These are phyloP conservation scores for Erigeron canadensis DNA, from an alignment of 129 eudicot genomes.

Conservation along the genomic window DNA sequence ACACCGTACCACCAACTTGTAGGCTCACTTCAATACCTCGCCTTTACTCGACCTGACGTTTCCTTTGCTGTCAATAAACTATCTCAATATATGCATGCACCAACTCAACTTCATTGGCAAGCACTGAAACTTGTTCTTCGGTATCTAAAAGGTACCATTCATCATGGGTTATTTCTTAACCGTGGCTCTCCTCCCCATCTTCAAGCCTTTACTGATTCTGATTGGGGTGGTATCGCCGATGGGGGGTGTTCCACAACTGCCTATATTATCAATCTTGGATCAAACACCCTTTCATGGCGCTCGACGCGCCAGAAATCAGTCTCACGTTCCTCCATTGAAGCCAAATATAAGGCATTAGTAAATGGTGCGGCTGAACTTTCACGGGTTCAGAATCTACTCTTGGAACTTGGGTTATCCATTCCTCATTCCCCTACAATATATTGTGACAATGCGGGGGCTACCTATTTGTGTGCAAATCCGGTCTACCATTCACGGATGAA, in stretches of 20 bases:
- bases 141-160: conserved; percentile 11
- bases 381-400: too few relatives aligned
- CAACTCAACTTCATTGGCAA: conserved; percentile 14
- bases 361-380: too few relatives aligned
- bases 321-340: too few relatives aligned
- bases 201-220: conserved; percentile 8
- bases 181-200: neutral
- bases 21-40: conserved; percentile 3
- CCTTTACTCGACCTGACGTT: conserved; percentile 7
- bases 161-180: neutral
- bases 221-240: conserved; percentile 16
- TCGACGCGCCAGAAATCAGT: too few relatives aligned
- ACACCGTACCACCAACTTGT: conserved; percentile 1
- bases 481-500: neutral
- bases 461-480: conserved; percentile 5
- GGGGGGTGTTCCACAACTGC: conserved; percentile 23
- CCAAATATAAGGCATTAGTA: too few relatives aligned
- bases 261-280: conserved; percentile 22
- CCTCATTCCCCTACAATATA: neutral
- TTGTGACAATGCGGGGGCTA: conserved; percentile 5
- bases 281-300: conserved; percentile 16
- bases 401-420: neutral
- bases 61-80: conserved; percentile 16
- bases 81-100: conserved; percentile 26
- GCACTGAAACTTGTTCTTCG: neutral